phyloP scores from a whole-genome alignment of 345 rosid species.

The Stellera chamaejasme region DNA sequence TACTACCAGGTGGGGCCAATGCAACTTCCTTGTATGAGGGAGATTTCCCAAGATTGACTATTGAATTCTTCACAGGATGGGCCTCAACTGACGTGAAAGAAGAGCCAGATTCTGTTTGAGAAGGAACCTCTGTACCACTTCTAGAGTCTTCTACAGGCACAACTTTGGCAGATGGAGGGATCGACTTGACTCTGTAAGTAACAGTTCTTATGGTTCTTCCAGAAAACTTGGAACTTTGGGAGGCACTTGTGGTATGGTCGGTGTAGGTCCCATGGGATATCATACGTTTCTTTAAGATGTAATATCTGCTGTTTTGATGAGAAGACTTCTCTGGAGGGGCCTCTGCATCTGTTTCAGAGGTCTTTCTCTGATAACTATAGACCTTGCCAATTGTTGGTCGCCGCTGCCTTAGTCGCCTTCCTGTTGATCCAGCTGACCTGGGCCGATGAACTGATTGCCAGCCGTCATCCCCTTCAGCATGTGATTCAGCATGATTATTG shows the following conservation, averaged over 20 bases:
- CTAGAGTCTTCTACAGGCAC: slow-evolving; percentile 28
- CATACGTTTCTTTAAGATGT: slow-evolving; percentile 61
- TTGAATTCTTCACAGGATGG: slow-evolving; percentile 30
- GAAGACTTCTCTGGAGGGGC: slow-evolving; percentile 39
- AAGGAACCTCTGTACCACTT: slow-evolving; percentile 27
- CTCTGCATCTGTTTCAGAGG: slow-evolving; percentile 42
- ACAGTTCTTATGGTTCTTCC: slow-evolving; percentile 73
- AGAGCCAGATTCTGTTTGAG: slow-evolving; percentile 33
- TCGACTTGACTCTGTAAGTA: slow-evolving; percentile 74
- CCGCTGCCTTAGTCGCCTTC: slow-evolving; percentile 77
- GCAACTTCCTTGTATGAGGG: slow-evolving; percentile 99
- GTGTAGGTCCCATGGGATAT: slow-evolving; percentile 52
- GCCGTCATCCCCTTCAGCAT: slow-evolving; percentile 74
- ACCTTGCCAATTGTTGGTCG: slow-evolving; percentile 72
- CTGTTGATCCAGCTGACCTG: slow-evolving; percentile 65
- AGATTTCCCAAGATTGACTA: slow-evolving; percentile 72
- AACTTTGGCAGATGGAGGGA: slow-evolving; percentile 40
- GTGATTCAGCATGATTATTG: slow-evolving; percentile 36
- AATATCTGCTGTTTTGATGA: slow-evolving; percentile 52
- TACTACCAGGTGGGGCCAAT: slow-evolving; percentile 88
- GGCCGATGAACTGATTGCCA: slow-evolving; percentile 98
- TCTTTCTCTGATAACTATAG: slow-evolving; percentile 65
- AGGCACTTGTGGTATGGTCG: slow-evolving; percentile 45
- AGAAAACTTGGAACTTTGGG: slow-evolving; percentile 66
- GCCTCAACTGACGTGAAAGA: slow-evolving; percentile 30